These are phyloP conservation scores for Santalum album DNA, from an alignment of 164 flowering plant species.

Conservation along the genomic window DNA sequence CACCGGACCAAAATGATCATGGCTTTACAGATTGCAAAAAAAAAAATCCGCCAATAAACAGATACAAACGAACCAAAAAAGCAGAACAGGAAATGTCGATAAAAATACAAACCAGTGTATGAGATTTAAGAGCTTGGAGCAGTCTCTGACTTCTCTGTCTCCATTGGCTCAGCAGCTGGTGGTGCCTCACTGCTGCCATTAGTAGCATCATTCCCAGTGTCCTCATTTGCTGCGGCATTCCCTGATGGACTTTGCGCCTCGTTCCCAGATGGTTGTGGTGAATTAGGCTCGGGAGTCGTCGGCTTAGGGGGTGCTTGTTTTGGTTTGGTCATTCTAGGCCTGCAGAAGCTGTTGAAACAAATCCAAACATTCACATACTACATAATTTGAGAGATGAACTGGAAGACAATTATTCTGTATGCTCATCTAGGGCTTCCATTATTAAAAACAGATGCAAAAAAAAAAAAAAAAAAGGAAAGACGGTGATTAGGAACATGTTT, in stretches of 20 bases:
- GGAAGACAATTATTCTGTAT: too few relatives aligned
- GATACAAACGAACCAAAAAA: too few relatives aligned
- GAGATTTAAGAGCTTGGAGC: conserved; percentile 7
- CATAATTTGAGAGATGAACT: too few relatives aligned
- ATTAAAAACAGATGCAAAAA: too few relatives aligned
- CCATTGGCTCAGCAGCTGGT: conserved; percentile 59
- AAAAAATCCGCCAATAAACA: too few relatives aligned
- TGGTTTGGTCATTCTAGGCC: conserved; percentile 80
- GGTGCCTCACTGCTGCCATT: conserved; percentile 28
- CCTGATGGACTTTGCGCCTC: conserved; percentile 29
- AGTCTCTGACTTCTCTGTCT: conserved; percentile 44
- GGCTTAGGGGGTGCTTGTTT: conserved; percentile 73
- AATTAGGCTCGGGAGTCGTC: conserved; percentile 35
- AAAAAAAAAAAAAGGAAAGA: too few relatives aligned
- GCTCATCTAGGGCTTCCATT: too few relatives aligned
- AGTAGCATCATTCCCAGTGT: conserved; percentile 8
- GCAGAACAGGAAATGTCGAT: too few relatives aligned
- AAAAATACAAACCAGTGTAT: background rate
- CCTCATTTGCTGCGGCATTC: background rate
- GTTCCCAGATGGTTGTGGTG: conserved; percentile 31
- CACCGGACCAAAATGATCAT: too few relatives aligned
- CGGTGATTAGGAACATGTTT: too few relatives aligned
- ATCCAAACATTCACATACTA: background rate
- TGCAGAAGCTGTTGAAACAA: conserved; percentile 48
- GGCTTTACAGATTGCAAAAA: too few relatives aligned